These are phyloP conservation scores for Kingdonia uniflora DNA, from an alignment of 164 flowering plant species.

Conservation along the genomic window DNA sequence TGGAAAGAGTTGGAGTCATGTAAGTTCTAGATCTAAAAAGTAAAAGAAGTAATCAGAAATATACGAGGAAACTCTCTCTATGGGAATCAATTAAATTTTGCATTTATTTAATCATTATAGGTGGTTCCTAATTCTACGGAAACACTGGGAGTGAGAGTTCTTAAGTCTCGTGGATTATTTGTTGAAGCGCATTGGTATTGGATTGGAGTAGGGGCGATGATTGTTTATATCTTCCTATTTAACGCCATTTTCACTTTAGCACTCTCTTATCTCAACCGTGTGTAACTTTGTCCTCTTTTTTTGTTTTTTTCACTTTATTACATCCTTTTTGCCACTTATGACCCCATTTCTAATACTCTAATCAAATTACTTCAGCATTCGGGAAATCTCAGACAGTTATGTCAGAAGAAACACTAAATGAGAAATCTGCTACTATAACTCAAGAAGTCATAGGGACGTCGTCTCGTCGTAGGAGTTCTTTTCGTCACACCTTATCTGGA, in stretches of 20 bases:
- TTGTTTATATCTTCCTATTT: slow-evolving; percentile 22
- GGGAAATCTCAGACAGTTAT: slow-evolving; percentile 24
- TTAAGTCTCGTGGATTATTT: slow-evolving; percentile 18
- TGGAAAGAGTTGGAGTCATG: slow-evolving; percentile 33
- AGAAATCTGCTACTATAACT: slow-evolving; percentile 8
- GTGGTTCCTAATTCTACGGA: slow-evolving; percentile 6
- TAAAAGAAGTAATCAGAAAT: not conserved
- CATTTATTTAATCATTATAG: not conserved
- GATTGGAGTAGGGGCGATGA: slow-evolving; percentile 26
- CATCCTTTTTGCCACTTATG: not conserved
- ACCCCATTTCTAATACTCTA: not conserved
- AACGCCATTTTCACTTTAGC: slow-evolving; percentile 17
- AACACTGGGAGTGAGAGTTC: slow-evolving; percentile 16
- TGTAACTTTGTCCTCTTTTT: slow-evolving; percentile 9
- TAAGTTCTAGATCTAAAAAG: too few relatives aligned
- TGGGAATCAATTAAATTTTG: not conserved
- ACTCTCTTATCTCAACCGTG: slow-evolving; percentile 25
- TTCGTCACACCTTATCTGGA: not conserved
- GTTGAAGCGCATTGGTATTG: slow-evolving; percentile 26
- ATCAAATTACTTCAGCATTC: slow-evolving; percentile 24
- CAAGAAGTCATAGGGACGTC: slow-evolving; percentile 13
- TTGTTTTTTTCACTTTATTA: not conserved
- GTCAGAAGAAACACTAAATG: slow-evolving; percentile 20
- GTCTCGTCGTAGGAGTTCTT: slow-evolving; percentile 9
- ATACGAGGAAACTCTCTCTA: not conserved